phyloP scores from a whole-genome alignment of 345 rosid species.

The Arabidopsis arenosa region DNA sequence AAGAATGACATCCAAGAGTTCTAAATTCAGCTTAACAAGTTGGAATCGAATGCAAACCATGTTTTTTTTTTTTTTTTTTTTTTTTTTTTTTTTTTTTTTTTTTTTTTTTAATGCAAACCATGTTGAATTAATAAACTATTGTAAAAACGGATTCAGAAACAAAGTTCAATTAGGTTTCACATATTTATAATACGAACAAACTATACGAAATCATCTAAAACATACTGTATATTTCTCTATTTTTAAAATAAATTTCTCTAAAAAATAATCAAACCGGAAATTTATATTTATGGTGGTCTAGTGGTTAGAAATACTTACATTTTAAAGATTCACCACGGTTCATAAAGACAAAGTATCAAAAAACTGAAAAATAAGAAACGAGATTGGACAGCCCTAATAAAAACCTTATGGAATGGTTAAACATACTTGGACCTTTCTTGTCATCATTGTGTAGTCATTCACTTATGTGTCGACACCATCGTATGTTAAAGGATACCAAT shows the following conservation, averaged over 20 bases:
- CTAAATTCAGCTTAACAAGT: background rate
- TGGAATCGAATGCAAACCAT: background rate
- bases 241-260: too few relatives aligned
- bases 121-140: background rate
- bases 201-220: background rate
- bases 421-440: conserved; percentile 13
- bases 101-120: conserved; percentile 3
- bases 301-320: background rate
- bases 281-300: background rate
- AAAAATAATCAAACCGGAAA: background rate
- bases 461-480: conserved; percentile 29
- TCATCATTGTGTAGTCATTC: conserved; percentile 36
- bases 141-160: background rate
- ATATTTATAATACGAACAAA: background rate
- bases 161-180: background rate
- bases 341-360: too few relatives aligned
- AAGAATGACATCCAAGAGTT: conserved; percentile 21
- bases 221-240: background rate
- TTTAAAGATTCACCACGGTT: too few relatives aligned
- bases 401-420: conserved; percentile 6
- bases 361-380: too few relatives aligned
- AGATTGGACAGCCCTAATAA: background rate
- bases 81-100: too few relatives aligned
- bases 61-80: too few relatives aligned
- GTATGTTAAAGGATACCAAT: conserved; percentile 20